These are phyloP conservation scores for Nosema muscidifuracis DNA, from an alignment of 371 early-diverging fungal species.

Conservation along the genomic window DNA sequence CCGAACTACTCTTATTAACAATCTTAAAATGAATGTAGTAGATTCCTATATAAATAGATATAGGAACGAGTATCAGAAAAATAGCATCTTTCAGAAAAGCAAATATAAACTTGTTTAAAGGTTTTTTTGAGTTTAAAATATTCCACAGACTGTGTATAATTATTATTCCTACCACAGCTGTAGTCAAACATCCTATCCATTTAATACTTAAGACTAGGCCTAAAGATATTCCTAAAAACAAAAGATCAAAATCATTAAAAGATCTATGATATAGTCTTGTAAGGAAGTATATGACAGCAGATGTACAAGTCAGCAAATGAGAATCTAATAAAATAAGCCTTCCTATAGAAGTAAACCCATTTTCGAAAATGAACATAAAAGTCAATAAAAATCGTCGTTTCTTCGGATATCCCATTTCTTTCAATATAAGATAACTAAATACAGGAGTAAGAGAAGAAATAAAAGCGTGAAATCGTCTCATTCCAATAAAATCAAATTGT, in stretches of 20 bases:
- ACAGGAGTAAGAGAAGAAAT: conserved; percentile 83
- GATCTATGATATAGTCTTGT: conserved; percentile 51
- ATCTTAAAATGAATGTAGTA: conserved; percentile 84
- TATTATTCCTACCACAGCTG: conserved; percentile 81
- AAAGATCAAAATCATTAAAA: conserved; percentile 72
- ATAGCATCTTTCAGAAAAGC: conserved; percentile 63
- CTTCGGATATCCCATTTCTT: conserved; percentile 69
- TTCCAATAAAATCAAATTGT: conserved; percentile 73
- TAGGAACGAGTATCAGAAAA: conserved; percentile 73
- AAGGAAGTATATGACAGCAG: conserved; percentile 71
- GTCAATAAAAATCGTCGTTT: conserved; percentile 69
- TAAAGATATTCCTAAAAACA: conserved; percentile 75
- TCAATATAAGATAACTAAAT: conserved; percentile 77
- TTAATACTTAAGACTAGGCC: conserved; percentile 82
- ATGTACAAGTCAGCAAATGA: conserved; percentile 84
- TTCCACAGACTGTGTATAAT: conserved; percentile 83
- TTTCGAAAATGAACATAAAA: conserved; percentile 70
- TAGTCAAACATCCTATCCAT: conserved; percentile 94
- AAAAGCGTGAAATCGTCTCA: conserved; percentile 68
- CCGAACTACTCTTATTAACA: conserved; percentile 75
- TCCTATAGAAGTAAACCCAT: conserved; percentile 69
- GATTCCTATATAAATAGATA: conserved; percentile 73
- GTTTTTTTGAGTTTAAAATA: conserved; percentile 68
- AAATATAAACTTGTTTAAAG: conserved; percentile 72
- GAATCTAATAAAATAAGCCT: conserved; percentile 92